These are phyloP conservation scores for Urtica urens DNA, from an alignment of 306 rosid species.

Conservation along the genomic window DNA sequence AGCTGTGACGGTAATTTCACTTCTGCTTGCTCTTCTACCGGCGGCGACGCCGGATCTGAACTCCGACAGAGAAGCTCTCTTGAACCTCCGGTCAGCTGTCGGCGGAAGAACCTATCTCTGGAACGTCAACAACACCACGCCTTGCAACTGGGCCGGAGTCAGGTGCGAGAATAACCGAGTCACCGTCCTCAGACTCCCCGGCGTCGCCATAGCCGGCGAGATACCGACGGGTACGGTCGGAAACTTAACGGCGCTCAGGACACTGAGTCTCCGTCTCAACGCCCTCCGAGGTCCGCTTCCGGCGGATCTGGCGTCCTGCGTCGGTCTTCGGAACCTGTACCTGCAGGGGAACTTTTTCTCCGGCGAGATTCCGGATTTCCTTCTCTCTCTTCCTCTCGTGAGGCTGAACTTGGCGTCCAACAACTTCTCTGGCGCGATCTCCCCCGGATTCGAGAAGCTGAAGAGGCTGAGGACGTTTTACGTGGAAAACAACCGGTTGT, in stretches of 20 bases:
- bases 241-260: constrained; percentile 28
- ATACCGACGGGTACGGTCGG: constrained; percentile 29
- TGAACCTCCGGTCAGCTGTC: constrained; percentile 32
- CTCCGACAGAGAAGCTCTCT: constrained; percentile 33
- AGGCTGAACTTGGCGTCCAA: constrained; percentile 35
- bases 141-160: constrained; percentile 39
- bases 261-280: constrained; percentile 41
- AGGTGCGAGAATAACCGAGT: constrained; percentile 27
- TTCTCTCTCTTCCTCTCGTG: constrained; percentile 20
- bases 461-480: constrained; percentile 27
- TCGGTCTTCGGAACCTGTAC: constrained; percentile 34
- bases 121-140: constrained; percentile 18
- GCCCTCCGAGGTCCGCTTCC: constrained; percentile 33
- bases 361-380: constrained; percentile 27
- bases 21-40: constrained; percentile 8
- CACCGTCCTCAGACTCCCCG: constrained; percentile 34
- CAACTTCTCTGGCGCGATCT: constrained; percentile 42
- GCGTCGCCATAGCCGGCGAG: constrained; percentile 27
- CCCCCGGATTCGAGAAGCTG: constrained; percentile 23
- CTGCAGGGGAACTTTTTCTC: constrained; percentile 35
- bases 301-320: constrained; percentile 37
- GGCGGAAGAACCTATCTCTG: constrained; percentile 38
- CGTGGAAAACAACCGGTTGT: constrained; percentile 26
- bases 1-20: not conserved
- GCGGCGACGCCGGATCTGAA: constrained; percentile 30